phyloP scores from a whole-genome alignment of 768 basidiomycete species.

The Kwoniella europaea region DNA sequence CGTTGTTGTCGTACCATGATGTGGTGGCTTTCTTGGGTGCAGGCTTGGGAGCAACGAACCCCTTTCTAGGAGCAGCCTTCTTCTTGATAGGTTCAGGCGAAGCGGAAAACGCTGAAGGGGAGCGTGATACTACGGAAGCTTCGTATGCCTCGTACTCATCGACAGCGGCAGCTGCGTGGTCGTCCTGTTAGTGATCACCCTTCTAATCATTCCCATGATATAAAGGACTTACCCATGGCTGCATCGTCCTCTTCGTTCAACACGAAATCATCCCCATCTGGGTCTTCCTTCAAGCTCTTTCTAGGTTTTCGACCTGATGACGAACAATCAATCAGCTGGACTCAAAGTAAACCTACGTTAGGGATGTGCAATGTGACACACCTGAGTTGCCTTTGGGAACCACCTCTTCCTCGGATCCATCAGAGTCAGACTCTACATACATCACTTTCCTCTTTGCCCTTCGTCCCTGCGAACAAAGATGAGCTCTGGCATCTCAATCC shows the following conservation, averaged over 20 bases:
- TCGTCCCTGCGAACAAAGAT: slow-evolving; percentile 26
- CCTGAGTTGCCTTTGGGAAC: slow-evolving; percentile 8
- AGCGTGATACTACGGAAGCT: slow-evolving; percentile 23
- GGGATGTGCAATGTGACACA: slow-evolving; percentile 8
- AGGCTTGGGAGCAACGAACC: slow-evolving; percentile 31
- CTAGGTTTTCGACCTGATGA: slow-evolving; percentile 34
- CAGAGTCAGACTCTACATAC: slow-evolving; percentile 48
- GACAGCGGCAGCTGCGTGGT: slow-evolving; percentile 38
- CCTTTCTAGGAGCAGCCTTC: slow-evolving; percentile 29
- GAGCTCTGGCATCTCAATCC: neutral
- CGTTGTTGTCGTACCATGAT: slow-evolving; percentile 17
- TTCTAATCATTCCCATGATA: neutral
- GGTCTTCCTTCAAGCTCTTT: slow-evolving; percentile 50
- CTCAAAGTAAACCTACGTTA: neutral
- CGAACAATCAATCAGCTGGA: neutral
- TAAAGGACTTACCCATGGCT: slow-evolving; percentile 40
- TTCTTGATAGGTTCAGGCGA: slow-evolving; percentile 32
- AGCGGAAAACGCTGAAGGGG: slow-evolving; percentile 28
- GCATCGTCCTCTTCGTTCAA: slow-evolving; percentile 50
- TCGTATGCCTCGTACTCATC: slow-evolving; percentile 50
- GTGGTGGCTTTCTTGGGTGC: slow-evolving; percentile 20
- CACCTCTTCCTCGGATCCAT: slow-evolving; percentile 31
- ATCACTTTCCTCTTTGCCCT: slow-evolving; percentile 47
- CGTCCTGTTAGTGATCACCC: neutral
- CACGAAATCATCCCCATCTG: slow-evolving; percentile 55